These are phyloP conservation scores for Pyropia yezoensis DNA, from an alignment of 23 red algal genomes.

Conservation along the genomic window DNA sequence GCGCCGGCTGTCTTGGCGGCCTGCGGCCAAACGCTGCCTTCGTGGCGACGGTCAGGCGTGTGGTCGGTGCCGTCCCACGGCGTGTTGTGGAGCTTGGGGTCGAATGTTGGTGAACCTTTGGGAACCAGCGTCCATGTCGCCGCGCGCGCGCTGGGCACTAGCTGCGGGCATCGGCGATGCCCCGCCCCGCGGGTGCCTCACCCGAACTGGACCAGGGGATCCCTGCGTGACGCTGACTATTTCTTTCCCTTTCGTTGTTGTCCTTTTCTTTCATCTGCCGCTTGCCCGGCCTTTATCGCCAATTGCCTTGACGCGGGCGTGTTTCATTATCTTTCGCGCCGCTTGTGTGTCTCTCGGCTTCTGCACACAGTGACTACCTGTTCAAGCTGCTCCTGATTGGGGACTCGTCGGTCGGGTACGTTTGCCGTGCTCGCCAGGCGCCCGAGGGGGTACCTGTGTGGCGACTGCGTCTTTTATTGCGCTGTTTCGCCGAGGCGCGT, in stretches of 20 bases:
- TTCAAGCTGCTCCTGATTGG: conserved; percentile 98
- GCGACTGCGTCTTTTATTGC: neutral
- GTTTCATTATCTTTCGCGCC: too few relatives aligned
- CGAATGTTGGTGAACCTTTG: neutral
- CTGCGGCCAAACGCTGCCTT: neutral
- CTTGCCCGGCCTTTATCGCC: too few relatives aligned
- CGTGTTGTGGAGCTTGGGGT: neutral
- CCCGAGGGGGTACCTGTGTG: neutral
- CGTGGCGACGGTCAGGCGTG: neutral
- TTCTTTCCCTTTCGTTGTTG: too few relatives aligned
- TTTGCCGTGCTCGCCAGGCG: neutral
- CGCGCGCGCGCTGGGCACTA: too few relatives aligned
- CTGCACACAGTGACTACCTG: conserved; percentile 62
- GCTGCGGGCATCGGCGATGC: too few relatives aligned
- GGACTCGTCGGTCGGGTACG: conserved; percentile 61
- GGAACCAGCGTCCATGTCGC: too few relatives aligned
- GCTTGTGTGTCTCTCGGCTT: too few relatives aligned
- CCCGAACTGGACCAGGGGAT: too few relatives aligned
- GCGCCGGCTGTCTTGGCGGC: neutral
- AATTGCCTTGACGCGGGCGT: too few relatives aligned
- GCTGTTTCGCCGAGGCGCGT: neutral
- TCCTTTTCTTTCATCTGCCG: too few relatives aligned
- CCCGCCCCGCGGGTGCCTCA: too few relatives aligned
- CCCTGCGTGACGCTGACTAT: too few relatives aligned
- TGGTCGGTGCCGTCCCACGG: neutral